Evolutionary conservation across 2,329 filamentous ascomycete species (phyloP).

Genomic region (Phaeophleospora eucalypticola): DNA sequence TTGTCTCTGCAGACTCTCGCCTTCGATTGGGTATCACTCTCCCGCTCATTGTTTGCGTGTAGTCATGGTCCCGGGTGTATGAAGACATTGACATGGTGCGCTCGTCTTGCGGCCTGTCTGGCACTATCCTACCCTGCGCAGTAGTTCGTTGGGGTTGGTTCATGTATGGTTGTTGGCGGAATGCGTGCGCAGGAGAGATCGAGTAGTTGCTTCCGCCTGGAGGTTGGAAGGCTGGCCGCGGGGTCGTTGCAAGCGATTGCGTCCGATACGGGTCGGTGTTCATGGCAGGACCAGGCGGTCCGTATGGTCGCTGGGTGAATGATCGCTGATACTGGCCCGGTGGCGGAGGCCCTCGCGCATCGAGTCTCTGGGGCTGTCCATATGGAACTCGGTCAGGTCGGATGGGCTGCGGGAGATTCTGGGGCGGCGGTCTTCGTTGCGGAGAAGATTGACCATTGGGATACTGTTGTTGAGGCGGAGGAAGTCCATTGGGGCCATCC

Average conservation of each 20-base stretch:
- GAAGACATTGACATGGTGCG: slow-evolving; percentile 95
- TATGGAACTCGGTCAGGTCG: slow-evolving; percentile 66
- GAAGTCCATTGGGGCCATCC: slow-evolving; percentile 30
- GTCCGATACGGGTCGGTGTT: slow-evolving; percentile 85
- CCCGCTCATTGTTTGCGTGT: slow-evolving; percentile 86
- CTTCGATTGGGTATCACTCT: slow-evolving; percentile 78
- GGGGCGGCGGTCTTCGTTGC: slow-evolving; percentile 43
- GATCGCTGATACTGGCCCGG: slow-evolving; percentile 44
- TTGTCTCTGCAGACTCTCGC: slow-evolving; percentile 49
- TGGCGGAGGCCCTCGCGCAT: slow-evolving; percentile 53
- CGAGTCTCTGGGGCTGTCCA: slow-evolving; percentile 66
- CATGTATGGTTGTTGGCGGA: slow-evolving; percentile 73
- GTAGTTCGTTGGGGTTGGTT: slow-evolving; percentile 64
- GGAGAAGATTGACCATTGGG: slow-evolving; percentile 35
- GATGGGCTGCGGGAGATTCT: slow-evolving; percentile 57
- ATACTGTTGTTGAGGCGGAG: slow-evolving; percentile 25
- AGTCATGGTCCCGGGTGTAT: slow-evolving; percentile 70
- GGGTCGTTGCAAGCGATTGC: slow-evolving; percentile 79
- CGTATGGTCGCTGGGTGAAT: slow-evolving; percentile 30
- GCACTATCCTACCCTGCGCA: slow-evolving; percentile 84
- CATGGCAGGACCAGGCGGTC: slow-evolving; percentile 55
- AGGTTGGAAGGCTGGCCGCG: slow-evolving; percentile 68
- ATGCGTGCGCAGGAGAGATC: slow-evolving; percentile 64
- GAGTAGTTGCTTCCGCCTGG: slow-evolving; percentile 56
- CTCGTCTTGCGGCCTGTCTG: slow-evolving; percentile 78